Percentiles rank a stretch among this genome's conserved stretches.
These are phyloP conservation scores for Medicago truncatula DNA, from an alignment of 306 rosid species.

Conservation along the genomic window DNA sequence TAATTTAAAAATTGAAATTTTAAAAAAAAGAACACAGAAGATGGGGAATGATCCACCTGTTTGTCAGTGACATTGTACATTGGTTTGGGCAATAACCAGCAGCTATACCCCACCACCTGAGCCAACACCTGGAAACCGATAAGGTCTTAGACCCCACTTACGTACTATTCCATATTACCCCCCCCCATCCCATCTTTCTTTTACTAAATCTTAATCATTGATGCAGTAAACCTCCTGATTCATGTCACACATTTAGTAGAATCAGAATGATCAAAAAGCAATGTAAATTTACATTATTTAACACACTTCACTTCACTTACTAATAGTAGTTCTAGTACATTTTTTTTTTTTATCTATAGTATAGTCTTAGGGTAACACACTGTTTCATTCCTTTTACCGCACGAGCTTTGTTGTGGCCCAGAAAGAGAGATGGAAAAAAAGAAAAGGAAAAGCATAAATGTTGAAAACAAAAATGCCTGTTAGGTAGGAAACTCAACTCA, in stretches of 20 bases:
- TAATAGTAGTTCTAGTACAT: too few relatives aligned
- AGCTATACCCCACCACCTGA: constrained; percentile 77
- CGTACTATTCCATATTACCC: constrained; percentile 47
- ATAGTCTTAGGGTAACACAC: constrained; percentile 38
- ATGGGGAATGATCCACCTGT: constrained; percentile 97
- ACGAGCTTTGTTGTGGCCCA: constrained; percentile 44
- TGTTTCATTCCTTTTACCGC: constrained; percentile 64
- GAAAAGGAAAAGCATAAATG: background rate
- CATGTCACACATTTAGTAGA: constrained; percentile 48
- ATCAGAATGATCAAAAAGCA: constrained; percentile 46
- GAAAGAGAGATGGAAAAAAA: constrained; percentile 25
- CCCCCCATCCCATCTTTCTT: background rate
- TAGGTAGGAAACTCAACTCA: constrained; percentile 66
- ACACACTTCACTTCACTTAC: too few relatives aligned
- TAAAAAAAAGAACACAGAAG: constrained; percentile 32
- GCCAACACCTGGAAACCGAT: constrained; percentile 96
- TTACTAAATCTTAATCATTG: constrained; percentile 63
- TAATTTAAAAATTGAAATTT: constrained; percentile 8
- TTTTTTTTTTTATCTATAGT: background rate
- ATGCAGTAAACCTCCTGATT: constrained; percentile 65
- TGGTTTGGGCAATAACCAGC: constrained; percentile 79
- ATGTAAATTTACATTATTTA: constrained; percentile 26
- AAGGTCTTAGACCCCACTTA: constrained; percentile 71
- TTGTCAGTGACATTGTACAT: constrained; percentile 92
- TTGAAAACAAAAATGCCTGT: constrained; percentile 45